Evolutionary conservation across 768 basidiomycete genomes (phyloP).

Genomic region (Dioszegia aurantiaca): DNA sequence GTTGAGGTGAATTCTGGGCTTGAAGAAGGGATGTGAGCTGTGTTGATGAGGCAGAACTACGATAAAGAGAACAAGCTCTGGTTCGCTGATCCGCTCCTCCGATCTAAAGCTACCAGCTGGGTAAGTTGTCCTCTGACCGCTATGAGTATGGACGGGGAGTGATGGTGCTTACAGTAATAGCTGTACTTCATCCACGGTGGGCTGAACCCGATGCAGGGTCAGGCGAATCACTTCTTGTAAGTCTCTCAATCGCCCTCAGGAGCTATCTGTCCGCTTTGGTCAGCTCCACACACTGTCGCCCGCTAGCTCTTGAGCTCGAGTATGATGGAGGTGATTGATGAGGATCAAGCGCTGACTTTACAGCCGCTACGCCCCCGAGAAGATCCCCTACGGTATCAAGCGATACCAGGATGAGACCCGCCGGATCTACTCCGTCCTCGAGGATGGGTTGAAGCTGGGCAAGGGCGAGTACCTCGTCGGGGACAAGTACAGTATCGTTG

Average conservation of each 20-base stretch:
- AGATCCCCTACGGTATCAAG: slow-evolving; percentile 52
- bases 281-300: no score
- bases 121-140: slow-evolving; percentile 53
- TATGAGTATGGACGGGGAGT: neutral
- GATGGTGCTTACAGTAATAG: neutral
- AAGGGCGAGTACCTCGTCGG: slow-evolving; percentile 74
- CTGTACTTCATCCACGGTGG: slow-evolving; percentile 16
- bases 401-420: slow-evolving; percentile 78
- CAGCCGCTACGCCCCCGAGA: slow-evolving; percentile 50
- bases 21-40: neutral
- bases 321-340: no score
- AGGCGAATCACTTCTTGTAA: slow-evolving; percentile 73
- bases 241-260: slow-evolving; percentile 36
- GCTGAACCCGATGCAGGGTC: slow-evolving; percentile 78
- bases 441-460: slow-evolving; percentile 62
- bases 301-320: no score
- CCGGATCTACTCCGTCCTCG: slow-evolving; percentile 77
- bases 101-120: slow-evolving; percentile 77
- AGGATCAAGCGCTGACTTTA: slow-evolving; percentile 3
- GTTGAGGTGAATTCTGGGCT: slow-evolving; percentile 53
- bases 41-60: slow-evolving; percentile 56
- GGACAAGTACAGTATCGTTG: slow-evolving; percentile 65
- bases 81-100: slow-evolving; percentile 56
- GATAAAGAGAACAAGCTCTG: slow-evolving; percentile 68
- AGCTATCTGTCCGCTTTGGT: no score